A percentile compares a stretch with the other conserved stretches of the same genome.
Evolutionary conservation across 1,139 yeast genomes (phyloP).

Genomic region (Zygotorulaspora mrakii): DNA sequence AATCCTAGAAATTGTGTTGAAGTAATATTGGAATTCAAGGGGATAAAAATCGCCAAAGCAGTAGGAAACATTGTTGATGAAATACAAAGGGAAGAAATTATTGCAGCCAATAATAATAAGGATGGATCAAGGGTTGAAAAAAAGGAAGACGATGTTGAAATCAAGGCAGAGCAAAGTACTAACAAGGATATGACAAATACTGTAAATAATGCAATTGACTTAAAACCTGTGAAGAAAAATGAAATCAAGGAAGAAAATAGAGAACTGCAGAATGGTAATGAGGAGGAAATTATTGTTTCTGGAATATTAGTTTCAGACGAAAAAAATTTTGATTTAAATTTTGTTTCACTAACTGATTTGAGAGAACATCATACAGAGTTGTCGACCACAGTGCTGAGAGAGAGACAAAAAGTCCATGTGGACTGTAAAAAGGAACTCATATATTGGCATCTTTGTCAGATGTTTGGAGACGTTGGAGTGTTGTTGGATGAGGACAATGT

Average conservation of each 20-base stretch:
- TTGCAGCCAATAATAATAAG: constrained; percentile 19
- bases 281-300: constrained; percentile 47
- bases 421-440: constrained; percentile 78
- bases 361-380: constrained; percentile 79
- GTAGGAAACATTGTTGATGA: constrained; percentile 69
- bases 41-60: constrained; percentile 81
- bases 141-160: constrained; percentile 24
- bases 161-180: constrained; percentile 2
- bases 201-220: constrained; percentile 4
- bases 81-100: constrained; percentile 32
- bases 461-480: constrained; percentile 84
- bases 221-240: constrained; percentile 10
- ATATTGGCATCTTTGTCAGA: constrained; percentile 86
- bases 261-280: constrained; percentile 14
- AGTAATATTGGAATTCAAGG: constrained; percentile 71
- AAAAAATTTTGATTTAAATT: constrained; percentile 80
- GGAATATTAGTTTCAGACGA: constrained; percentile 77
- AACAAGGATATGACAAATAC: constrained; percentile 21
- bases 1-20: constrained; percentile 92
- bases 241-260: constrained; percentile 12
- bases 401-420: constrained; percentile 72
- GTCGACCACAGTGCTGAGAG: constrained; percentile 79
- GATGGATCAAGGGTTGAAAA: constrained; percentile 7
- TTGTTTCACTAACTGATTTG: constrained; percentile 79
- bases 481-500: constrained; percentile 51